Evolutionary conservation across 106 monocot genomes (phyloP), one percentile per base, ranked within the genome.

Genomic region (Gastrodia elata): DNA sequence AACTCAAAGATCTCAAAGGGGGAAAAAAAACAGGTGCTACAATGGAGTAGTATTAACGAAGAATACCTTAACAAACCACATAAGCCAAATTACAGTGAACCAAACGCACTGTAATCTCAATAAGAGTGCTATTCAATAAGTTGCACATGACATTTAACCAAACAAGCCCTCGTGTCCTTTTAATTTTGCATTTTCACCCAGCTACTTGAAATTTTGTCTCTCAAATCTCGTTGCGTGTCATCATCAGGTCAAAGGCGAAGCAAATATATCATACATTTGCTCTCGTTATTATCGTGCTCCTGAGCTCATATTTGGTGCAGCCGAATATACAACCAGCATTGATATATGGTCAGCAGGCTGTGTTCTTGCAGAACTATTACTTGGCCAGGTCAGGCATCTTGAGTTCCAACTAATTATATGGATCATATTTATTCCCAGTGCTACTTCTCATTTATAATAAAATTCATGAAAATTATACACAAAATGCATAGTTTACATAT

Each of bases 261-360:
- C 80, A 64, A 83, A 87, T 70, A 83, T 87, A 73, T 83, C 87
- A 58, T 87, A 87, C 72, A 87, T 87, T 28, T 87, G 87, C 39
- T 87, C 87, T 49, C 87, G 87, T 72, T 87, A 87, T 81, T 89
- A 85, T 58, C 79, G 79, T 74, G 82, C 83, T 71, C 83, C 83
- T 27, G 86, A 83, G 75, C 80, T 86, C 39, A 83, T 83, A 44
- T 83, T 80, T 80, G 80, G 80, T 61, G 83, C 86, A 58, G 77
- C 74, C n/a, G 80, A 83, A 28, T 83, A 83, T 75, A 80, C 83
- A n/a, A 72, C 85, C 39, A 75, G 75, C 38, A 85, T 85, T 79
- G 85, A 85, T 73, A 81, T 85, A 68, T 85, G 85, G 85, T 85
- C 85, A 72, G 85, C 82, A 28, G 85, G 85, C 35, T 85, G 85